A percentile compares a stretch with the other conserved stretches of the same genome.
phyloP scores from a whole-genome alignment of 2,329 filamentous ascomycete species.

The Sarocladium brachiariae region DNA sequence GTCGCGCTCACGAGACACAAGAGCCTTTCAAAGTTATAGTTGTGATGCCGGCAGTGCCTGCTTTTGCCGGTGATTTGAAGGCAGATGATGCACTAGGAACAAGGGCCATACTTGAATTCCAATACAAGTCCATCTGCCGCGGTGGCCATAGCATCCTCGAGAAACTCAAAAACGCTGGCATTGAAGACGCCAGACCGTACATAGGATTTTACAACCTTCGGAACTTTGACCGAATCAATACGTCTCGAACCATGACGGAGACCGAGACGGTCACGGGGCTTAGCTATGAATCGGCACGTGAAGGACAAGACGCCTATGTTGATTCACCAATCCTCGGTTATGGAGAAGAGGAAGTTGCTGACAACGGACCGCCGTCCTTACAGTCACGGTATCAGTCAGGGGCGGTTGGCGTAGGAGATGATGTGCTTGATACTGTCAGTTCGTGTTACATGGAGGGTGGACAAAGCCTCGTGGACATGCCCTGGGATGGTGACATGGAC shows the following conservation, averaged over 20 bases:
- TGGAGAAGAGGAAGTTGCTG: slow-evolving; percentile 23
- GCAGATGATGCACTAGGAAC: slow-evolving; percentile 67
- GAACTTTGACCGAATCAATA: slow-evolving; percentile 79
- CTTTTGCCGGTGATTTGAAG: slow-evolving; percentile 74
- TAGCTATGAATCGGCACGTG: slow-evolving; percentile 58
- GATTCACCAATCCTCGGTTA: slow-evolving; percentile 32
- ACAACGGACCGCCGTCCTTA: slow-evolving; percentile 42
- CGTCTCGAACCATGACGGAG: slow-evolving; percentile 50
- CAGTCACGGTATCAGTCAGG: slow-evolving; percentile 69
- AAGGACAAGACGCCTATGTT: slow-evolving; percentile 54
- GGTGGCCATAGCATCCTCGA: slow-evolving; percentile 75
- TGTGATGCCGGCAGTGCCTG: slow-evolving; percentile 72
- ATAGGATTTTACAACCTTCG: slow-evolving; percentile 81
- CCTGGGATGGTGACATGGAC: slow-evolving; percentile 49
- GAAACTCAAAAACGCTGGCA: slow-evolving; percentile 58
- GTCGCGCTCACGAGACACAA: slow-evolving; percentile 58
- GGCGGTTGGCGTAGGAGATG: slow-evolving; percentile 46
- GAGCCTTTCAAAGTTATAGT: slow-evolving; percentile 70
- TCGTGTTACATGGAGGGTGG: slow-evolving; percentile 79
- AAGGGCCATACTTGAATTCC: slow-evolving; percentile 82
- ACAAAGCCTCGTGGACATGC: slow-evolving; percentile 54
- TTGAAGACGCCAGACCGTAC: slow-evolving; percentile 62
- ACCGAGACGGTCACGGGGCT: slow-evolving; percentile 60
- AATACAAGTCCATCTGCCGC: slow-evolving; percentile 73
- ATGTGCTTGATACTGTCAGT: slow-evolving; percentile 68